Base-by-base conservation (phyloP, 2,329 filamentous ascomycete species). In the Colletotrichum graminicola region DNA sequence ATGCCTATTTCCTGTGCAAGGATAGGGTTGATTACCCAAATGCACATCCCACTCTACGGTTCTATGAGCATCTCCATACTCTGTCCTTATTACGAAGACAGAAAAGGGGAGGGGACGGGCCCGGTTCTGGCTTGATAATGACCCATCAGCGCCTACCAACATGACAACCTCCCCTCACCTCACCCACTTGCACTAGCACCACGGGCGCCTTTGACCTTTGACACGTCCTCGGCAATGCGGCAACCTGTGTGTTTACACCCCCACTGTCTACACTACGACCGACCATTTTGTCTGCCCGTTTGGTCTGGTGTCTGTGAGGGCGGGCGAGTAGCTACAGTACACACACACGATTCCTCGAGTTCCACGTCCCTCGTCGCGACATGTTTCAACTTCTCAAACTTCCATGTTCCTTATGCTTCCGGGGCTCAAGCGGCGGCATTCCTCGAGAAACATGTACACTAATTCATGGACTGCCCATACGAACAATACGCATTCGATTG, bases 341-440 rank as follows among this genome's bases (percentile, higher is more conserved):
- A 29, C 12, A 14, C n/a, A 57, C 62, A 69, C 67, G 56, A 51
- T 62, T 59, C 56, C 36, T 36, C 10, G 34, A 67, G 41, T 71
- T 70, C 67, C 67, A 61, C 55, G 62, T 56, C 59, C n/a, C 18
- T 29, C 43, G 67, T 67, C 67, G 49, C 45, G 45, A 47, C 45
- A 57, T 57, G 67, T 71, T 71, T 71, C 67, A 67, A 26, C 43
- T 51, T 56, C 45, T 4, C 10, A n/a, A 21, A 16, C 21, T 47
- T 23, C 3, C 45, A n/a, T 47, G 45, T 12, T 47, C 4, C 45
- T 47, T 39, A 18, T 21, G 32, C 26, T 52, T 18, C 47, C 55
- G 55, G 55, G 59, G 54, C 49, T 61, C 43, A 26, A 16, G 5
- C 57, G 2, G 26, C 29, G n/a, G n/a, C 43, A 62, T 62, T 39